Percentiles rank a stretch among this genome's conserved stretches.
These are phyloP conservation scores for Sporothrix variecibatus DNA, from an alignment of 2,329 filamentous ascomycete genomes.

Conservation along the genomic window DNA sequence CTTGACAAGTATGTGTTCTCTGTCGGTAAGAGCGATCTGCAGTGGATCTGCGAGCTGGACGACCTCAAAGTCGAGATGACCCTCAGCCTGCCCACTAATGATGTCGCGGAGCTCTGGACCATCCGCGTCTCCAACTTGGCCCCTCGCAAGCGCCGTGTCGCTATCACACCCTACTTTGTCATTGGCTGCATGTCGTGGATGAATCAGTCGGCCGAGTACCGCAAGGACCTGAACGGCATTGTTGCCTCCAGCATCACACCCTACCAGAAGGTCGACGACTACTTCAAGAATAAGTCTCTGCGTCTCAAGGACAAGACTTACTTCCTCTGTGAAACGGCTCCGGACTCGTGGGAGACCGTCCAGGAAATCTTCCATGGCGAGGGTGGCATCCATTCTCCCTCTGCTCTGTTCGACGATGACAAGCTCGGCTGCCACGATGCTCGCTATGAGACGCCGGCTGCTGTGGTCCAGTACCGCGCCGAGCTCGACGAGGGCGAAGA, in stretches of 20 bases:
- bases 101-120: slow-evolving; percentile 59
- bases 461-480: slow-evolving; percentile 54
- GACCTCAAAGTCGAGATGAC: slow-evolving; percentile 55
- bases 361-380: slow-evolving; percentile 58
- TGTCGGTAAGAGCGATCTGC: slow-evolving; percentile 55
- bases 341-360: slow-evolving; percentile 55
- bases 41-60: slow-evolving; percentile 55
- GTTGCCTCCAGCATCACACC: slow-evolving; percentile 56
- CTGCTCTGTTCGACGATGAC: slow-evolving; percentile 42
- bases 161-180: slow-evolving; percentile 59
- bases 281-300: slow-evolving; percentile 57
- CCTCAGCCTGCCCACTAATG: slow-evolving; percentile 53
- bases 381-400: slow-evolving; percentile 55
- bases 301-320: slow-evolving; percentile 60
- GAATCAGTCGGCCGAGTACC: slow-evolving; percentile 59
- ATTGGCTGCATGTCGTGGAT: slow-evolving; percentile 65
- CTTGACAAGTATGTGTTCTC: slow-evolving; percentile 55
- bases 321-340: slow-evolving; percentile 55
- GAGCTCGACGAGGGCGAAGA: slow-evolving; percentile 43
- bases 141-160: slow-evolving; percentile 47
- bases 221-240: slow-evolving; percentile 50
- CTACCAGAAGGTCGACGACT: slow-evolving; percentile 59
- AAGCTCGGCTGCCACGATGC: slow-evolving; percentile 51
- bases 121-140: slow-evolving; percentile 55
- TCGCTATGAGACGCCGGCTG: slow-evolving; percentile 57